These are phyloP conservation scores for Botrytis cinerea DNA, from an alignment of 2,329 filamentous ascomycete species.

Conservation along the genomic window DNA sequence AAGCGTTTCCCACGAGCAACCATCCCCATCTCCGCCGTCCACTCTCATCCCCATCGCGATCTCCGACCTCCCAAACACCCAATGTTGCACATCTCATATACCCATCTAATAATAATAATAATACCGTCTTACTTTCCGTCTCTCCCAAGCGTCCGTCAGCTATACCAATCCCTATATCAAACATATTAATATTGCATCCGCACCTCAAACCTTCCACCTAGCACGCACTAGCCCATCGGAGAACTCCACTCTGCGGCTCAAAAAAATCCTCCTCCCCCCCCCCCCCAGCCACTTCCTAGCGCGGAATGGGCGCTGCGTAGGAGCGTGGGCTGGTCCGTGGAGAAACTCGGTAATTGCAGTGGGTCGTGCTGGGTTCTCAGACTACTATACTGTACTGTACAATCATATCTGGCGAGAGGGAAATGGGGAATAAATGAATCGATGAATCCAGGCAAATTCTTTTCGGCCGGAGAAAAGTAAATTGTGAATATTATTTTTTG, in stretches of 20 bases:
- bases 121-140: background rate
- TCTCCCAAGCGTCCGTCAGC: background rate
- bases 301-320: too few relatives aligned
- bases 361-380: background rate
- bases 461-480: background rate
- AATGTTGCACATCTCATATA: slow-evolving; percentile 21
- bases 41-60: background rate
- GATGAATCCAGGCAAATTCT: too few relatives aligned
- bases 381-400: too few relatives aligned
- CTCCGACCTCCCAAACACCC: too few relatives aligned
- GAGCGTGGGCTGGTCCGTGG: background rate
- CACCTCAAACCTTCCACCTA: background rate
- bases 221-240: background rate
- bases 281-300: background rate
- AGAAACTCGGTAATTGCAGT: background rate
- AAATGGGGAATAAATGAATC: background rate
- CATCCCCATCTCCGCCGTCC: background rate
- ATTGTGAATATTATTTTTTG: background rate
- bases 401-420: background rate
- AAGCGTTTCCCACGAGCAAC: background rate
- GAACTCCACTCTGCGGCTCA: background rate
- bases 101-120: slow-evolving; percentile 22
- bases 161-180: background rate
- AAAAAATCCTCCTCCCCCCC: background rate
- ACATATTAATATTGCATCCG: background rate